Evolutionary conservation across 2,329 filamentous ascomycete genomes (phyloP).

Genomic region (Lecanicillium sp.): DNA sequence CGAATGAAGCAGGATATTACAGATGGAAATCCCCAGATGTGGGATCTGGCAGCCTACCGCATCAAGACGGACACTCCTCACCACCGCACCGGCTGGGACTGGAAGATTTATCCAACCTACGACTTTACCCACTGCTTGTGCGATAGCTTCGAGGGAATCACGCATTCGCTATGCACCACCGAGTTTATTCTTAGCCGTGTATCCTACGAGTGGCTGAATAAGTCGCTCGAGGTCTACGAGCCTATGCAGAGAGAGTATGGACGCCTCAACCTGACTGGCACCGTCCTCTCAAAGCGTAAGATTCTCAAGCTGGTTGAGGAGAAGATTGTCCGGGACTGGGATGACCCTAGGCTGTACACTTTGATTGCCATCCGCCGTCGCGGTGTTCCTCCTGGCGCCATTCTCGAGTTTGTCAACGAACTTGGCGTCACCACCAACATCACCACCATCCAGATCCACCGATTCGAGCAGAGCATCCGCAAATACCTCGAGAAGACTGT

Average conservation of each 20-base stretch:
- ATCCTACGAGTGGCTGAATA: slow-evolving; percentile 87
- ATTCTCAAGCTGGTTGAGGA: slow-evolving; percentile 72
- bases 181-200: slow-evolving; percentile 81
- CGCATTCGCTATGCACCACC: slow-evolving; percentile 86
- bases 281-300: slow-evolving; percentile 79
- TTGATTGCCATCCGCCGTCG: slow-evolving; percentile 75
- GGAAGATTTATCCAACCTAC: slow-evolving; percentile 93
- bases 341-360: slow-evolving; percentile 85
- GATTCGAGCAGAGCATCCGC: slow-evolving; percentile 81
- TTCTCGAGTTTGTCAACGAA: slow-evolving; percentile 85
- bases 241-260: slow-evolving; percentile 89
- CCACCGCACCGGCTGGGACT: slow-evolving; percentile 71
- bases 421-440: slow-evolving; percentile 80
- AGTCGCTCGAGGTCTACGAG: slow-evolving; percentile 72
- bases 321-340: slow-evolving; percentile 77
- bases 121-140: slow-evolving; percentile 88
- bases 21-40: slow-evolving; percentile 87
- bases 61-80: slow-evolving; percentile 66
- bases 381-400: slow-evolving; percentile 80
- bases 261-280: slow-evolving; percentile 64
- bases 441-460: slow-evolving; percentile 69
- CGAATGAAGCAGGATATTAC: slow-evolving; percentile 89
- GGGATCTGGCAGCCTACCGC: slow-evolving; percentile 89
- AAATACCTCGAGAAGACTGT: slow-evolving; percentile 83
- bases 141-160: slow-evolving; percentile 87